Base-by-base conservation (phyloP, 805 yeast genomes). In the Teunomyces pallodes region DNA sequence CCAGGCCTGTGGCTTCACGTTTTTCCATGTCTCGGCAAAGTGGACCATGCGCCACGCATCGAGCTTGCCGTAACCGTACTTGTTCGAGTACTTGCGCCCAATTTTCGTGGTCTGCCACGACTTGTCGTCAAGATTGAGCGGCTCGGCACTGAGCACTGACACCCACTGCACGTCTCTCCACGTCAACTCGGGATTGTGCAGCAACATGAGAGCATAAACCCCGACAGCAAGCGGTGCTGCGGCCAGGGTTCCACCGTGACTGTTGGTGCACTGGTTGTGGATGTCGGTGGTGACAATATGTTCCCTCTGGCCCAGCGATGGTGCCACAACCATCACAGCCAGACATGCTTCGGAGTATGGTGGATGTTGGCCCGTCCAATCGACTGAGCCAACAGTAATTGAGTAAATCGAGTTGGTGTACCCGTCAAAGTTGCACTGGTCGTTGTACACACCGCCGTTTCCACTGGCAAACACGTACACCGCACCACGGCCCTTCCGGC, bases 221-320 rank as follows among this genome's bases (percentile, higher is more conserved):
- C 98, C 99, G 0, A 98, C 97, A 0, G 97, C 98, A 48, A 94
- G 75, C 0, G 99, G 99, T 0, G 99, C 99, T 12, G 99, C 97
- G 0, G 99, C 99, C 17, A 98, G 92, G 0, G 99, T 94, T 16
- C 99, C 99, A 9, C 97, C 97, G 65, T 94, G 99, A 24, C 57
- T 65, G 33, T 76, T 76, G 1, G 95, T 72, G 66, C 99, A 94
- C 55, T 71, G 66, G 5, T 78, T 77, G 43, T 83, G 75, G 38
- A 88, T 77, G 62, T 88, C 96, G 1, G 97, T 87, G 5, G 98
- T 87, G 61, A 87, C 91, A 48, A 94, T 92, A 60, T 82, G 86
- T 61, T 89, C 96, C 31, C 88, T 87, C 3, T 91, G 83, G 1
- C 97, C 97, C 2, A 97, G 88, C 3, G 95, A 85, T 61, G 90